phyloP scores from a whole-genome alignment of 2,329 filamentous ascomycete genomes.

The Penicillium sp. region DNA sequence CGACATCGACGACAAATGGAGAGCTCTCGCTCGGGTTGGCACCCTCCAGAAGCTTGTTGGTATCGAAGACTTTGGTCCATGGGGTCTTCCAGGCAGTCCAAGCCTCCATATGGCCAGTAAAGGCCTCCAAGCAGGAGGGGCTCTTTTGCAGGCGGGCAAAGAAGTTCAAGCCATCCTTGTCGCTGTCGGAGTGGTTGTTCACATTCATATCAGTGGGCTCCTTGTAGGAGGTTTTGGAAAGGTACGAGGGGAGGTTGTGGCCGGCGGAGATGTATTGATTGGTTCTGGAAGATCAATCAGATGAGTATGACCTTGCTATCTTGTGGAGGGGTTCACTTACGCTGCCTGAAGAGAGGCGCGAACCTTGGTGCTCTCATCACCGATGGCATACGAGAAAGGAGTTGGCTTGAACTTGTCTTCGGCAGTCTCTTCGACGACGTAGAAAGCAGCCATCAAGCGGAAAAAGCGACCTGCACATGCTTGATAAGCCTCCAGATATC shows the following conservation, averaged over 20 bases:
- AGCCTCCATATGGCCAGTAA: constrained; percentile 36
- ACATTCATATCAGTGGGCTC: constrained; percentile 26
- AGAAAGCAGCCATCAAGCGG: constrained; percentile 28
- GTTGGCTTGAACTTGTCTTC: constrained; percentile 30
- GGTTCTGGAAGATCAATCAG: too few species aligned
- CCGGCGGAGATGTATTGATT: constrained; percentile 27
- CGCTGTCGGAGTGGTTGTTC: constrained; percentile 22
- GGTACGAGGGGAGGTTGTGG: constrained; percentile 31
- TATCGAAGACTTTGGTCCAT: constrained; percentile 32
- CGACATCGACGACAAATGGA: constrained; percentile 37
- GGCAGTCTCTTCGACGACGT: constrained; percentile 29
- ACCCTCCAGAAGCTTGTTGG: constrained; percentile 18
- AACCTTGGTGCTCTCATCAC: constrained; percentile 29
- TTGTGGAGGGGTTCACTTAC: too few species aligned
- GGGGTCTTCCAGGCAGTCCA: constrained; percentile 31
- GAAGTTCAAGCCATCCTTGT: constrained; percentile 26
- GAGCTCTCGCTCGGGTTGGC: constrained; percentile 12
- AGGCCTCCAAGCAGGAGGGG: constrained; percentile 26
- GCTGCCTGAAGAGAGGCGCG: constrained; percentile 28
- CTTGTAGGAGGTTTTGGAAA: constrained; percentile 31
- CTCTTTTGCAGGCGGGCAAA: constrained; percentile 31
- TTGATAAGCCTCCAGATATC: neutral
- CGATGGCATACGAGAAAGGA: constrained; percentile 29
- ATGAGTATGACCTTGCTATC: too few species aligned
- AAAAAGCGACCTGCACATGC: constrained; percentile 23